These are phyloP conservation scores for Dactylorhiza incarnata DNA, from an alignment of 106 monocot species.

Conservation along the genomic window DNA sequence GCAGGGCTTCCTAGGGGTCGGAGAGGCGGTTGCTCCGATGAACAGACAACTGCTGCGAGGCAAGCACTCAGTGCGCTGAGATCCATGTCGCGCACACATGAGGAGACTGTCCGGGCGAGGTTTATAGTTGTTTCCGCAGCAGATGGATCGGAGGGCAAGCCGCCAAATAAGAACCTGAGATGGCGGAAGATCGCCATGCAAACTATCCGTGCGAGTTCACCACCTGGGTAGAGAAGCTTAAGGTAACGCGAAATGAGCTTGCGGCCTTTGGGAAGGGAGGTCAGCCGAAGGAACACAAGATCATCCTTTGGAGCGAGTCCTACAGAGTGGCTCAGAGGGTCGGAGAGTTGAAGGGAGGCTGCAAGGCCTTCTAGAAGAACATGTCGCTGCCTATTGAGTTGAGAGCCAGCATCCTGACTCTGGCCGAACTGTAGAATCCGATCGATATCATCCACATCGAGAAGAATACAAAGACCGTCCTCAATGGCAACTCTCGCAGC, in stretches of 20 bases:
- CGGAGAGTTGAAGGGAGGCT: conserved; percentile 82
- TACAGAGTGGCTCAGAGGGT: conserved; percentile 65
- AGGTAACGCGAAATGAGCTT: conserved; percentile 77
- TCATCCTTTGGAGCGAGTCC: conserved; percentile 75
- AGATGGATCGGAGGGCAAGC: conserved; percentile 43
- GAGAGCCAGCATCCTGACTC: conserved; percentile 54
- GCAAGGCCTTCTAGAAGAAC: conserved; percentile 77
- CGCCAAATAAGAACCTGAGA: conserved; percentile 75
- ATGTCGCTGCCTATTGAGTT: conserved; percentile 54
- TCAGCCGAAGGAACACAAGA: conserved; percentile 70
- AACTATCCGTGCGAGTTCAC: conserved; percentile 60
- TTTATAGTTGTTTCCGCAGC: conserved; percentile 52
- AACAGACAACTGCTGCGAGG: conserved; percentile 90
- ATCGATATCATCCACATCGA: conserved; percentile 94
- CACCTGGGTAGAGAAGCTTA: conserved; percentile 53
- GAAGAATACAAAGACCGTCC: conserved; percentile 73
- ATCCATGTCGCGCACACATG: conserved; percentile 60
- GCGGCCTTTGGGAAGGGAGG: conserved; percentile 73
- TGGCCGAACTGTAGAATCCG: conserved; percentile 51
- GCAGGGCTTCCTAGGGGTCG: conserved; percentile 81
- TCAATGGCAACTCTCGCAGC: conserved; percentile 84
- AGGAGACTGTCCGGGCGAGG: conserved; percentile 53
- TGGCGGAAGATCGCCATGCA: conserved; percentile 96
- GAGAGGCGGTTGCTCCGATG: conserved; percentile 90
- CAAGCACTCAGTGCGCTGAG: conserved; percentile 79